phyloP scores from a whole-genome alignment of 352 stramenopile genomes.

The Pythium rishiriense region DNA sequence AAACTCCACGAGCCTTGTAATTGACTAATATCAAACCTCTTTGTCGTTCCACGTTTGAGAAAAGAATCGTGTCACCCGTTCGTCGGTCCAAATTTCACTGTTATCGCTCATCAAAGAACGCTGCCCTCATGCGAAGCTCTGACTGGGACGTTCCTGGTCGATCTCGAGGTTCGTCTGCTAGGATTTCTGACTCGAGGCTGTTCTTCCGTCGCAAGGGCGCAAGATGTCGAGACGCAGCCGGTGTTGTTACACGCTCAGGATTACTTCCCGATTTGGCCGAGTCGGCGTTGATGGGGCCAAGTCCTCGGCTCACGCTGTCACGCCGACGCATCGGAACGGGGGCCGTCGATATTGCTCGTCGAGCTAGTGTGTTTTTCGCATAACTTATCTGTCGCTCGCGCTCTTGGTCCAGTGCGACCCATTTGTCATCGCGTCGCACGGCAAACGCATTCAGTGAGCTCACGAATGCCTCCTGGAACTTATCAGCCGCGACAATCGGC shows the following conservation, averaged over 20 bases:
- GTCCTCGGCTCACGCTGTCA: neutral
- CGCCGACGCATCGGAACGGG: constrained; percentile 13
- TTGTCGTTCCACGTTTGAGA: neutral
- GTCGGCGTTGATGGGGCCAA: neutral
- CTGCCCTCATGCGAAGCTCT: constrained; percentile 35
- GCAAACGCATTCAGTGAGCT: constrained; percentile 54
- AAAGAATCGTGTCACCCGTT: neutral
- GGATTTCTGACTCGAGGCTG: neutral
- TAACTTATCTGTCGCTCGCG: constrained; percentile 42
- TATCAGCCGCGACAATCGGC: constrained; percentile 35
- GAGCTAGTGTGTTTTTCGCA: constrained; percentile 36
- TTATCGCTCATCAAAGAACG: constrained; percentile 33
- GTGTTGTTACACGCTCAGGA: too few relatives aligned
- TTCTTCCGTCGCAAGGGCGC: constrained; percentile 5
- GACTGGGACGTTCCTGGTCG: constrained; percentile 31
- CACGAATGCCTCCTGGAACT: constrained; percentile 72
- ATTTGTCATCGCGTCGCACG: constrained; percentile 40
- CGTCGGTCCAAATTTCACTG: neutral
- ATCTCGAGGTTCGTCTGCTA: neutral
- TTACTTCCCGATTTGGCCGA: too few relatives aligned
- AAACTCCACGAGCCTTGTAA: too few relatives aligned
- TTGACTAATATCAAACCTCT: too few relatives aligned
- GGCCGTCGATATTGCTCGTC: constrained; percentile 38
- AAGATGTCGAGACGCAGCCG: neutral
- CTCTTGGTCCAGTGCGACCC: constrained; percentile 49